Evolutionary conservation across 1,139 yeast species (phyloP).

Genomic region (Saccharomyces hybrid): DNA sequence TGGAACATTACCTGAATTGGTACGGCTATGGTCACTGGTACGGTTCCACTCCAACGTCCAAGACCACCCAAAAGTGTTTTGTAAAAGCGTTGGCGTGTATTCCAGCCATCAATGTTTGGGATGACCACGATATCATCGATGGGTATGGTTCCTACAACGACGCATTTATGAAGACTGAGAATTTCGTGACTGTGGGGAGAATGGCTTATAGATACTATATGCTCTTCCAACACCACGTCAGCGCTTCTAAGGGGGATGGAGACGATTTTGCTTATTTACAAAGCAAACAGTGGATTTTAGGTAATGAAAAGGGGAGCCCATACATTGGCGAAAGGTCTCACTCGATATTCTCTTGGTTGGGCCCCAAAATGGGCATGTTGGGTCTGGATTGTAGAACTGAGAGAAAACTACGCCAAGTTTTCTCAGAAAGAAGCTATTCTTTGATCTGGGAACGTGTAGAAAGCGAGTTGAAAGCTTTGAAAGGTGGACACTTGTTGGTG

Average conservation of each 20-base stretch:
- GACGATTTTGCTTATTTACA: constrained; percentile 26
- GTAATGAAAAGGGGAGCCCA: constrained; percentile 45
- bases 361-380: constrained; percentile 58
- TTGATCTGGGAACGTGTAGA: constrained; percentile 52
- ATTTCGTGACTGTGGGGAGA: constrained; percentile 64
- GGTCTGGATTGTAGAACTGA: constrained; percentile 94
- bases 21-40: constrained; percentile 83
- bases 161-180: constrained; percentile 59
- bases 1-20: constrained; percentile 74
- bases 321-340: constrained; percentile 58
- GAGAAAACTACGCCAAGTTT: constrained; percentile 54
- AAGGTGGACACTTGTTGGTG: constrained; percentile 66
- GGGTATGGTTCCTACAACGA: constrained; percentile 88
- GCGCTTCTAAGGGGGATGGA: constrained; percentile 35
- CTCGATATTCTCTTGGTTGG: constrained; percentile 64
- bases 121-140: constrained; percentile 90
- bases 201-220: constrained; percentile 78
- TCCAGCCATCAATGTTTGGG: constrained; percentile 78
- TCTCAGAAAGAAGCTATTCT: constrained; percentile 50
- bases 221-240: constrained; percentile 82
- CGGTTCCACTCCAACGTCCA: constrained; percentile 49
- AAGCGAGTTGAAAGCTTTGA: constrained; percentile 42
- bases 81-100: constrained; percentile 75
- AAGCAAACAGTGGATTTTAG: constrained; percentile 55
- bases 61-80: constrained; percentile 54